Conservation (phyloP, 441 rosid genomes). For the Hura crepitans region DNA sequence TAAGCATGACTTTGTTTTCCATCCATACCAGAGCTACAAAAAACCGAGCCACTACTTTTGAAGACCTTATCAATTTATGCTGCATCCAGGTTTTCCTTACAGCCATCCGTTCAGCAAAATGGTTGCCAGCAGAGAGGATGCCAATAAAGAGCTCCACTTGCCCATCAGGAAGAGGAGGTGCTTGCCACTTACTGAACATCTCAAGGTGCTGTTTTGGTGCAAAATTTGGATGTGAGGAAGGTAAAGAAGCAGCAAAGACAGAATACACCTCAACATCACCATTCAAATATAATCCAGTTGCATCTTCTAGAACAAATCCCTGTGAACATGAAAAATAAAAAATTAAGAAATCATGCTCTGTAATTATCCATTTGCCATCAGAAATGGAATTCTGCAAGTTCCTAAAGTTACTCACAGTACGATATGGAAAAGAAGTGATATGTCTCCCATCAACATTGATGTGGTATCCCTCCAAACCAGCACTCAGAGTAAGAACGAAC, state of each 20-base stretch:
- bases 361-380: slow-evolving; percentile 8
- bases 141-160: slow-evolving; percentile 77
- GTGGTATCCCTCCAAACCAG: slow-evolving; percentile 90
- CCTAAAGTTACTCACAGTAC: slow-evolving; percentile 50
- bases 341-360: slow-evolving; percentile 13
- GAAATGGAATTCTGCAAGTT: background rate
- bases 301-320: slow-evolving; percentile 98
- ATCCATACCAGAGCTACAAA: slow-evolving; percentile 76
- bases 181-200: slow-evolving; percentile 71
- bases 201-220: slow-evolving; percentile 79
- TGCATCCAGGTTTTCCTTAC: slow-evolving; percentile 97
- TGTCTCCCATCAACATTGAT: slow-evolving; percentile 76
- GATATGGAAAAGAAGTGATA: slow-evolving; percentile 80
- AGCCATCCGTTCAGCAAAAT: slow-evolving; percentile 94
- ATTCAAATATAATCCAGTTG: slow-evolving; percentile 71
- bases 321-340: slow-evolving; percentile 25
- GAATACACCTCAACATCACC: slow-evolving; percentile 79
- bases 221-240: slow-evolving; percentile 71
- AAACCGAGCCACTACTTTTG: slow-evolving; percentile 75
- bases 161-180: slow-evolving; percentile 54
- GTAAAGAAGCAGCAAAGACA: slow-evolving; percentile 72
- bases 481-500: slow-evolving; percentile 72
- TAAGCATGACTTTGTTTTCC: background rate
- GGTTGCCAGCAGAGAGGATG: slow-evolving; percentile 89
- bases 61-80: slow-evolving; percentile 66